Base-by-base conservation (phyloP, 148 eudicot species). In the Arbutus unedo region DNA sequence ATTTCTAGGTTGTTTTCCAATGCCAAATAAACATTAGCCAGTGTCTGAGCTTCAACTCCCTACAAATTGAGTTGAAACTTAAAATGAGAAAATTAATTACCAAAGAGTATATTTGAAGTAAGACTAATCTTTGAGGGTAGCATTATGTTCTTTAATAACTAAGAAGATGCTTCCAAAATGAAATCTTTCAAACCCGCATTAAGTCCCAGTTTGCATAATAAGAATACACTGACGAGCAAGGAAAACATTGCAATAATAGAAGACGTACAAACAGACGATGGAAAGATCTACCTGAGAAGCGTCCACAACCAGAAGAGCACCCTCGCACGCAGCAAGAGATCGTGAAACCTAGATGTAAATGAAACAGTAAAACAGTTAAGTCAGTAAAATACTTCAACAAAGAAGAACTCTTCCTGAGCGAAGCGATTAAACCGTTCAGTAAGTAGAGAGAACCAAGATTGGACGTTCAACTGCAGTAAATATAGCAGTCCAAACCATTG, bases 21-120 rank as follows among this genome's bases (percentile, higher is more conserved):
- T 13, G 99, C 99, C 91, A 96, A 79, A 89, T 96, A 96, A 48
- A 96, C 98, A 90, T 96, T 96, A 62, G 99, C 99, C 75, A 96
- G 84, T 21, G 99, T 96, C 85, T 96, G 99, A 85, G 99, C 99
- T 89, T 96, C 99, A 85, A 96, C 99, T 86, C 99, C 99, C 99
- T 96, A 80, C 82, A 88, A 86, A 77, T 85, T 18, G 72, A 70
- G 59, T 45, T 18, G 23, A 31, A 79, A 83, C 72, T 53, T 74
- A 15, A 21, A 71, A 50, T 62, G 13, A 81, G 31, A 66, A 62
- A 84, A 53, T 15, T 18, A 82, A 50, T 14, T 21, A 45, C 44
- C 15, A 77, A n/a, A 41, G 64, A 31, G 31, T 31, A 31, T 11
- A 66, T 6, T 6, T 66, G 25, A 41, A 78, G 53, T 21, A 80